Conservation (phyloP, 352 stramenopile genomes). For the Globisporangium spiculum region DNA sequence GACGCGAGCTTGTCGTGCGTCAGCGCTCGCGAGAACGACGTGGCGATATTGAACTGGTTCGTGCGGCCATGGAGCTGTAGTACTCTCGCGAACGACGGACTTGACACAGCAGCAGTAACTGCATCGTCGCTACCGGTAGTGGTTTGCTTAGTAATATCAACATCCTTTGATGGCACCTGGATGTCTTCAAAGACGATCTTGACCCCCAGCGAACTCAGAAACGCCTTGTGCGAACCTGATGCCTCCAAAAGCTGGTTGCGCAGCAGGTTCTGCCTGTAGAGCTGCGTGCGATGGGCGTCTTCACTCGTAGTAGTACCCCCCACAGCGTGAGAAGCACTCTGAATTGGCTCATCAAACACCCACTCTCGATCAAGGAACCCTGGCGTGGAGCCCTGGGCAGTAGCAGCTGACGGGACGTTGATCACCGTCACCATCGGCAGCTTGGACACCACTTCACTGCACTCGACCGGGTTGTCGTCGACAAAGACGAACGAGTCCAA, state of each 20-base stretch:
- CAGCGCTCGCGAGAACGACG: constrained; percentile 45
- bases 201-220: constrained; percentile 64
- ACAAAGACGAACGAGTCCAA: constrained; percentile 72
- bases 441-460: constrained; percentile 45
- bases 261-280: constrained; percentile 59
- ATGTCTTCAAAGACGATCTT: constrained; percentile 61
- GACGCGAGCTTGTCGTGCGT: constrained; percentile 24
- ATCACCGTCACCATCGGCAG: constrained; percentile 55
- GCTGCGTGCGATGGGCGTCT: constrained; percentile 43
- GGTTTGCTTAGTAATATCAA: neutral
- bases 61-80: constrained; percentile 71
- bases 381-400: constrained; percentile 21
- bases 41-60: constrained; percentile 72
- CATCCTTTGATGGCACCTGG: neutral
- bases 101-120: too few relatives aligned
- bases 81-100: constrained; percentile 29
- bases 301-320: constrained; percentile 18
- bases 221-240: constrained; percentile 41
- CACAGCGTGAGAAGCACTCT: neutral
- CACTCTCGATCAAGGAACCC: constrained; percentile 46
- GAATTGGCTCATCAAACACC: constrained; percentile 41
- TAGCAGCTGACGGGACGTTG: constrained; percentile 24
- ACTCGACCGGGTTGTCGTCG: constrained; percentile 72
- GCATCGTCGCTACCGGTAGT: too few relatives aligned
- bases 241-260: constrained; percentile 32